Conservation (phyloP, 2,329 filamentous ascomycete species). For the Pezicula neosporulosa region DNA sequence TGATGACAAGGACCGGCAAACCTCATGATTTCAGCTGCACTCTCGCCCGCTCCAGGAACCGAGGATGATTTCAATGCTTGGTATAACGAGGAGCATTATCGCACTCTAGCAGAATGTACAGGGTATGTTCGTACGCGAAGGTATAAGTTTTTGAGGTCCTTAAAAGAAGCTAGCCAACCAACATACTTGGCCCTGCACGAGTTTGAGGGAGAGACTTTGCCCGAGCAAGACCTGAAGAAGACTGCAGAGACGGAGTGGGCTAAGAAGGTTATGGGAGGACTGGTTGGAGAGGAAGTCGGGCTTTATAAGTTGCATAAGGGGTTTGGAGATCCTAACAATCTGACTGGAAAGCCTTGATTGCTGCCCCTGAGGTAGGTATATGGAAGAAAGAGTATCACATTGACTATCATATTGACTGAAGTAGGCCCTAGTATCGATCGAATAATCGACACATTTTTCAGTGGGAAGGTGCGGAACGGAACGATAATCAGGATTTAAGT, state of each 20-base stretch:
- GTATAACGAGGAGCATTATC: conserved; percentile 12
- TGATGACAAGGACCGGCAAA: conserved; percentile 3
- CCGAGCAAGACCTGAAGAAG: conserved; percentile 17
- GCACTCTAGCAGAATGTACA: conserved; percentile 3
- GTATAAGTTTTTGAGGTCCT: conserved; percentile 5
- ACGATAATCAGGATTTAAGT: no score
- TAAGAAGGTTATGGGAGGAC: conserved; percentile 6
- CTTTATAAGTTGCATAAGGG: conserved; percentile 3
- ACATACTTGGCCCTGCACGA: conserved; percentile 12
- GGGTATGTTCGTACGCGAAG: conserved; percentile 11
- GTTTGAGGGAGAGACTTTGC: conserved; percentile 10
- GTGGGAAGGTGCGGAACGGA: no score
- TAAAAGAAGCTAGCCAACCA: not conserved
- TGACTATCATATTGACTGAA: no score
- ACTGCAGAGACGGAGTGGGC: conserved; percentile 11
- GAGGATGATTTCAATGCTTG: conserved; percentile 10
- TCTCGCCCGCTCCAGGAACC: conserved; percentile 6
- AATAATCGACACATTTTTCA: not conserved
- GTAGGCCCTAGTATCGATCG: no score
- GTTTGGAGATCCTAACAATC: conserved; percentile 1
- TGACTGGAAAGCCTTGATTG: no score
- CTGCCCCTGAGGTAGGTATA: no score
- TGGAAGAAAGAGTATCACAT: no score
- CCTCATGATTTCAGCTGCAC: conserved; percentile 6
- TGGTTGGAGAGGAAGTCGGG: conserved; percentile 5